phyloP scores from a whole-genome alignment of 116 monocot genomes.

The Trichopus zeylanicus region DNA sequence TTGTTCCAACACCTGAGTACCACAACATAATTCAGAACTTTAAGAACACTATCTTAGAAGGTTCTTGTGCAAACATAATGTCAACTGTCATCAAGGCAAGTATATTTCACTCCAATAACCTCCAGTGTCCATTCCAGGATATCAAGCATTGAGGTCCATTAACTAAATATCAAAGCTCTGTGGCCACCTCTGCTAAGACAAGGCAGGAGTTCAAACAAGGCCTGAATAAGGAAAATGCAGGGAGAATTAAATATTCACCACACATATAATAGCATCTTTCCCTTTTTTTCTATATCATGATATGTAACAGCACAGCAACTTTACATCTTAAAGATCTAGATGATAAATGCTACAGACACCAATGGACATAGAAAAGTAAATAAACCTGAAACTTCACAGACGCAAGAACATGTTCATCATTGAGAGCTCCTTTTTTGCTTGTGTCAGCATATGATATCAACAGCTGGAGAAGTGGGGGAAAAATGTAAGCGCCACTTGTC shows the following conservation, averaged over 20 bases:
- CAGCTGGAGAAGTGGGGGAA: slow-evolving; percentile 38
- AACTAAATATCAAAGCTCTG: slow-evolving; percentile 94
- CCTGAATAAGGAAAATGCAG: slow-evolving; percentile 27
- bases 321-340: not conserved
- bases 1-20: slow-evolving; percentile 84
- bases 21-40: slow-evolving; percentile 19
- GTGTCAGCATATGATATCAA: slow-evolving; percentile 50
- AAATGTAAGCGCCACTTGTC: not conserved
- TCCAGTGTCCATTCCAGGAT: slow-evolving; percentile 96
- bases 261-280: too few species aligned
- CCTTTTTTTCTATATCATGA: too few species aligned
- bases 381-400: slow-evolving; percentile 93
- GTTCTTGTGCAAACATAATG: not conserved
- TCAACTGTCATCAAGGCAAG: slow-evolving; percentile 87
- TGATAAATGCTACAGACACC: not conserved
- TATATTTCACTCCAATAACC: slow-evolving; percentile 77
- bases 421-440: slow-evolving; percentile 48
- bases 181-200: slow-evolving; percentile 51
- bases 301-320: too few species aligned
- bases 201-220: slow-evolving; percentile 71
- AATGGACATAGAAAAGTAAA: not conserved
- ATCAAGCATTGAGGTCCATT: slow-evolving; percentile 98
- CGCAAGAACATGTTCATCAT: slow-evolving; percentile 61
- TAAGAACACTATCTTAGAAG: not conserved
- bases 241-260: too few species aligned